Evolutionary conservation across 2,329 filamentous ascomycete species (phyloP), one percentile per base, ranked within the genome.

Genomic region (Scorias spongiosa): DNA sequence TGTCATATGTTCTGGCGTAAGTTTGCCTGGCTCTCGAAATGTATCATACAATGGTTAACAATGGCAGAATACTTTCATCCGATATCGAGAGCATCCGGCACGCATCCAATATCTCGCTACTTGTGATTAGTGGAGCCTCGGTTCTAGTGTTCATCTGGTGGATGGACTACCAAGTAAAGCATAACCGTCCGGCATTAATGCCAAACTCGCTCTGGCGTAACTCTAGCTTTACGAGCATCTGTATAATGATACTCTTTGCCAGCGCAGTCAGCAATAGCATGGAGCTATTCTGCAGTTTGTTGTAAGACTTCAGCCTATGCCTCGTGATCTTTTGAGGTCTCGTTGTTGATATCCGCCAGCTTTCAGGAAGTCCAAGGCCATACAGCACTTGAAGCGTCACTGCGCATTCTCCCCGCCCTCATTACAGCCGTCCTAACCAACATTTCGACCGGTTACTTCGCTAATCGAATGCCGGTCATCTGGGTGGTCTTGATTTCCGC

Each of bases 141-240:
- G 3, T 26, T 26, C 20, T 26, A 26, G 54, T 59, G 0, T 81
- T 81, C 52, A 58, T 71, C 38, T 55, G 59, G 9, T 80, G 76
- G 76, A 68, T 76, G 47, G 62, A 65, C 10, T 61, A 63, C 2
- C 72, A 70, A 41, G 68, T 70, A 39, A 61, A 59, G 11, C 53
- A 56, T 0, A 62, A 63, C 9, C 63, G 62, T 2, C 69, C 74
- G 10, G 74, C 75, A 0, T 56, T 81, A 5, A 78, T 81, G 12
- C 77, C 78, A 0, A 80, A 80, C 54, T 69, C 68, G 0, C 59
- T 81, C 0, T 81, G 77, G 78, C 66, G 61, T 10, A 78, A 75
- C 37, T 53, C 57, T 0, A 57, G 69, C 5, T 81, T 81, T 50
- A 69, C 72, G 0, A 67, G 61, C 26, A 69, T 76, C 14, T 80